Evolutionary conservation across 495 filamentous ascomycete species (phyloP).

Genomic region (Lasiosphaeris hirsuta): DNA sequence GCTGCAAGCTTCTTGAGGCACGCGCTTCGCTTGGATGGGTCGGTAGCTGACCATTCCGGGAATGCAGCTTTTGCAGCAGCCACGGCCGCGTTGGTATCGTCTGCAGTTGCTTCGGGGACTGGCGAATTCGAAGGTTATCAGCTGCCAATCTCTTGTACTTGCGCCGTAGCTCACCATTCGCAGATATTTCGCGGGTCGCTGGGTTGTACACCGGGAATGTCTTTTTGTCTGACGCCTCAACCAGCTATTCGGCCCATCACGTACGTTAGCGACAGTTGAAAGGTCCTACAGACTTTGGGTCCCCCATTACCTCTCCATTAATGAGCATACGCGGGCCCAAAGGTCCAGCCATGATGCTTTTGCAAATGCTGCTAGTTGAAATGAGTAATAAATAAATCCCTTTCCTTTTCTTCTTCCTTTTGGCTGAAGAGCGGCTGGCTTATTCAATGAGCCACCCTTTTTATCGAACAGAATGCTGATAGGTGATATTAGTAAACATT

Average conservation of each 20-base stretch:
- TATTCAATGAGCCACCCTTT: no score
- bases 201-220: conserved; percentile 36
- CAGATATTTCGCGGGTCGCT: conserved; percentile 26
- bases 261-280: no score
- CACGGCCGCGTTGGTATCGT: conserved; percentile 57
- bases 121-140: background rate
- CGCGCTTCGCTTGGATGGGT: conserved; percentile 38
- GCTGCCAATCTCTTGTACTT: no score
- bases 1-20: conserved; percentile 52
- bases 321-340: conserved; percentile 32
- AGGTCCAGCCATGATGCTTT: no score
- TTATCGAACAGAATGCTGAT: no score
- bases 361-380: no score
- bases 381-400: no score
- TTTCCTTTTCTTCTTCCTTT: no score
- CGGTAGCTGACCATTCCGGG: conserved; percentile 52
- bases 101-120: conserved; percentile 33
- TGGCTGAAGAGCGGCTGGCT: no score
- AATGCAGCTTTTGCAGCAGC: conserved; percentile 58
- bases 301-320: conserved; percentile 32
- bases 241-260: conserved; percentile 23
- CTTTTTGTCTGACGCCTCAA: conserved; percentile 33
- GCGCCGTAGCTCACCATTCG: conserved; percentile 14
- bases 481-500: no score
- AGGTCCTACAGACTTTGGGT: background rate